phyloP scores from a whole-genome alignment of 2,329 filamentous ascomycete genomes.

The Epichloe scottii region DNA sequence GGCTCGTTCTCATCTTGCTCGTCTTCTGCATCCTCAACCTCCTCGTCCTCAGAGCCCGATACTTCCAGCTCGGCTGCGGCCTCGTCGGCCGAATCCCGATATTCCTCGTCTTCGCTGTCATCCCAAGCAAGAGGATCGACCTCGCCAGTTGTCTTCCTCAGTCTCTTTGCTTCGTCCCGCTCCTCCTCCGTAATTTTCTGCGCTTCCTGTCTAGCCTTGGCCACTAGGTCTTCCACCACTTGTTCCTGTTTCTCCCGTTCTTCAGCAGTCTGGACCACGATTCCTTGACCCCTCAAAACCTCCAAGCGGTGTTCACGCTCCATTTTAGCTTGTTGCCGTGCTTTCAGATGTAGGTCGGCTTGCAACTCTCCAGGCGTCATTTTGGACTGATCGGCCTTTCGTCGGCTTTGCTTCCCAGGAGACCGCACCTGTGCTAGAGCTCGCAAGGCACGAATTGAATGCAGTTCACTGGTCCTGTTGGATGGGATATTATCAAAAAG shows the following conservation, averaged over 20 bases:
- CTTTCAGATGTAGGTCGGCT: conserved; percentile 52
- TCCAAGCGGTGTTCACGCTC: conserved; percentile 70
- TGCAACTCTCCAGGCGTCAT: conserved; percentile 64
- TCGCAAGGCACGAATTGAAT: conserved; percentile 55
- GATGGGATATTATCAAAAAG: conserved; percentile 59
- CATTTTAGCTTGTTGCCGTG: conserved; percentile 64
- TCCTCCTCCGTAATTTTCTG: conserved; percentile 64
- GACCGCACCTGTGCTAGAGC: conserved; percentile 61
- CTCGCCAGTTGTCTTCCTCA: conserved; percentile 34
- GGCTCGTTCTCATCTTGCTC: conserved; percentile 17
- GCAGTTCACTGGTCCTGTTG: conserved; percentile 48
- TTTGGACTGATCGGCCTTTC: conserved; percentile 32
- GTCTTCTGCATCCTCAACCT: conserved; percentile 20
- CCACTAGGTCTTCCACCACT: conserved; percentile 77
- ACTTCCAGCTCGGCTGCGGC: conserved; percentile 28
- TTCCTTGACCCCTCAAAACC: conserved; percentile 64
- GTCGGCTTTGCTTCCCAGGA: conserved; percentile 38
- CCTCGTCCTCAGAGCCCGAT: conserved; percentile 32
- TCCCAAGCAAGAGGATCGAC: conserved; percentile 42
- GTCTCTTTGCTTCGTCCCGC: conserved; percentile 57
- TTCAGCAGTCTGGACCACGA: conserved; percentile 72
- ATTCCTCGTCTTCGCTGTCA: conserved; percentile 43
- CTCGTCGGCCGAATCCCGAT: conserved; percentile 26
- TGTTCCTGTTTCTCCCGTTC: conserved; percentile 73
- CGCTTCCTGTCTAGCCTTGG: conserved; percentile 71